These are phyloP conservation scores for Ophiostoma novo-ulmi DNA, from an alignment of 2,329 filamentous ascomycete species.

Conservation along the genomic window DNA sequence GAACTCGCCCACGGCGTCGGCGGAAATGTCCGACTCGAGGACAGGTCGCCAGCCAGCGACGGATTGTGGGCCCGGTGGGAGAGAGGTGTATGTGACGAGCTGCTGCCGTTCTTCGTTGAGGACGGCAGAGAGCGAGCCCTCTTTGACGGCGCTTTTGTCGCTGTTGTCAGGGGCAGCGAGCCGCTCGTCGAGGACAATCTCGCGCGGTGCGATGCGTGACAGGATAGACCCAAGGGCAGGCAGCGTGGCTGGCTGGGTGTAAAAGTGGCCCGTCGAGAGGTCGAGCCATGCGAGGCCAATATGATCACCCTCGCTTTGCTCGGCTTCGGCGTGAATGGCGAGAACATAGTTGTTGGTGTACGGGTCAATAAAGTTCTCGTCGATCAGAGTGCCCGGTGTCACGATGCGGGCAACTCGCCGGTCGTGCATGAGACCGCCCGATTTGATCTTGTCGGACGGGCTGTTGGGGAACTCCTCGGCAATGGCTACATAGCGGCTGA, in stretches of 20 bases:
- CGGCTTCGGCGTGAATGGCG: slow-evolving; percentile 57
- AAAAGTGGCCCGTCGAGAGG: slow-evolving; percentile 90
- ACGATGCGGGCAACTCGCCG: slow-evolving; percentile 80
- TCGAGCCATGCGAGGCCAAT: slow-evolving; percentile 90
- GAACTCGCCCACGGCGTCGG: slow-evolving; percentile 52
- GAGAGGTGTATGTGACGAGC: slow-evolving; percentile 9
- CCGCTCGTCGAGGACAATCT: slow-evolving; percentile 71
- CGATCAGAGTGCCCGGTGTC: slow-evolving; percentile 91
- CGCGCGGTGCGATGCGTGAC: slow-evolving; percentile 74
- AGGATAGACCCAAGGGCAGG: slow-evolving; percentile 71
- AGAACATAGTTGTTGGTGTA: slow-evolving; percentile 91
- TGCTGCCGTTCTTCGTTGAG: slow-evolving; percentile 59
- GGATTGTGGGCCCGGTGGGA: slow-evolving; percentile 35
- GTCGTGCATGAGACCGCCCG: slow-evolving; percentile 76
- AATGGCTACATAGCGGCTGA: slow-evolving; percentile 86
- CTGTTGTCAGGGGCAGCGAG: slow-evolving; percentile 38
- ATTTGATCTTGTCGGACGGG: slow-evolving; percentile 62
- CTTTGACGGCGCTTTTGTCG: not conserved
- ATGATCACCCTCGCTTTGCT: too few species aligned
- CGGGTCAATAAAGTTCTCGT: slow-evolving; percentile 95
- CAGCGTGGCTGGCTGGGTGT: slow-evolving; percentile 70
- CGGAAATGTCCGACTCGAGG: slow-evolving; percentile 66
- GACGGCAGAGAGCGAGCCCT: slow-evolving; percentile 48
- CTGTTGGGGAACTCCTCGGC: slow-evolving; percentile 86
- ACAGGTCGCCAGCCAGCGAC: slow-evolving; percentile 67